Conservation (phyloP, 108 stramenopile species). For the Seminavis robusta region DNA sequence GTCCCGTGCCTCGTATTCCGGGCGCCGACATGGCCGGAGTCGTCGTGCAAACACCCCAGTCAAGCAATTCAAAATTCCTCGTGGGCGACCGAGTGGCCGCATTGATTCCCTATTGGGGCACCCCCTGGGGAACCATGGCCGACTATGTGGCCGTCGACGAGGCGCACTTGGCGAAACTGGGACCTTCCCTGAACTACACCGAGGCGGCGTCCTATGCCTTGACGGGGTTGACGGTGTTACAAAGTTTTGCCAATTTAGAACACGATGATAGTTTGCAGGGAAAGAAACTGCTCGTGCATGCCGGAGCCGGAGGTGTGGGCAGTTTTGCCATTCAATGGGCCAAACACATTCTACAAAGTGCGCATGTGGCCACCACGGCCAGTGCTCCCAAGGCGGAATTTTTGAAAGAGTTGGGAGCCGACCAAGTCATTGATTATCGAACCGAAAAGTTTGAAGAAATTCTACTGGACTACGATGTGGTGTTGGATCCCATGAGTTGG, state of each 20-base stretch:
- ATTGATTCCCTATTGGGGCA: slow-evolving; percentile 21
- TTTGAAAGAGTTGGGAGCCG: slow-evolving; percentile 16
- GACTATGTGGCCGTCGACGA: slow-evolving; percentile 26
- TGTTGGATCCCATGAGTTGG: slow-evolving; percentile 35
- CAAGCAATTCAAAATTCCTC: slow-evolving; percentile 13
- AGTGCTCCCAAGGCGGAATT: slow-evolving; percentile 14
- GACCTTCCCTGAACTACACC: background rate
- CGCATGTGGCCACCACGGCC: slow-evolving; percentile 23
- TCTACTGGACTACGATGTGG: slow-evolving; percentile 22
- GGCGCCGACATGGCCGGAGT: slow-evolving; percentile 27
- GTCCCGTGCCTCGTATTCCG: slow-evolving; percentile 35
- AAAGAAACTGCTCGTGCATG: slow-evolving; percentile 30
- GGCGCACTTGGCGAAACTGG: slow-evolving; percentile 5
- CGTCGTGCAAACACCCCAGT: slow-evolving; percentile 8
- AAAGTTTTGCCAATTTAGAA: slow-evolving; percentile 7
- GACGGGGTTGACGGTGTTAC: slow-evolving; percentile 27
- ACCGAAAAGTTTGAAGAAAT: slow-evolving; percentile 12
- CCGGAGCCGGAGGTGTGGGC: slow-evolving; percentile 39
- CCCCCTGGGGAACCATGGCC: slow-evolving; percentile 24
- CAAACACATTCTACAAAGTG: slow-evolving; percentile 19
- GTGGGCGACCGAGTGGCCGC: slow-evolving; percentile 35
- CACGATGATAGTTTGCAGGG: background rate
- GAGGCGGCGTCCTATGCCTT: slow-evolving; percentile 28
- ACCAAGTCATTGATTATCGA: slow-evolving; percentile 24
- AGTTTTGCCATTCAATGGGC: slow-evolving; percentile 40